Conservation (phyloP, 2,329 filamentous ascomycete species). For the Talaromyces islandicus region DNA sequence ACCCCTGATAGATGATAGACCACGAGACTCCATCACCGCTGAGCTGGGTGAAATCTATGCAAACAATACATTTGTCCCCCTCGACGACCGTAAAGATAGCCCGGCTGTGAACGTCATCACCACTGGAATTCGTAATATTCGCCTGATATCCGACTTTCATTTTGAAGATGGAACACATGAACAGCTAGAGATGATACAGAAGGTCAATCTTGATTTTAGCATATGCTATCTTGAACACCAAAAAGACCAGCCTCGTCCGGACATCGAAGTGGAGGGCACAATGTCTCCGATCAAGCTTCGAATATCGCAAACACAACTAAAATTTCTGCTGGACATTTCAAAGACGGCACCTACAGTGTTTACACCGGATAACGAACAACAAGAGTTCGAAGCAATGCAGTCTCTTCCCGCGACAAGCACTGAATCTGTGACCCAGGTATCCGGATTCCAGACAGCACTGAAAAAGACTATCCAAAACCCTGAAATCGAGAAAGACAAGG, state of each 20-base stretch:
- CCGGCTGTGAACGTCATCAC: slow-evolving; percentile 83
- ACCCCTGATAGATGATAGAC: slow-evolving; percentile 61
- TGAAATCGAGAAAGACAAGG: slow-evolving; percentile 61
- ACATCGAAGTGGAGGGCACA: slow-evolving; percentile 82
- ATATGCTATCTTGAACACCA: slow-evolving; percentile 88
- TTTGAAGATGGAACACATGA: slow-evolving; percentile 68
- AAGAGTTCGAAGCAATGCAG: slow-evolving; percentile 66
- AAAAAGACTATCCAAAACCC: slow-evolving; percentile 55
- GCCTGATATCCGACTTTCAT: slow-evolving; percentile 82
- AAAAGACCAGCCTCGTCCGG: slow-evolving; percentile 69
- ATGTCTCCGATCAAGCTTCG: slow-evolving; percentile 92
- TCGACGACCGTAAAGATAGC: slow-evolving; percentile 69
- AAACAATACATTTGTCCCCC: slow-evolving; percentile 81
- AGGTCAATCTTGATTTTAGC: slow-evolving; percentile 89
- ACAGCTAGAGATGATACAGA: slow-evolving; percentile 92
- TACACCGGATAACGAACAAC: slow-evolving; percentile 63
- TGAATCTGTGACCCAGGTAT: slow-evolving; percentile 43
- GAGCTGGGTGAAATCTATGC: slow-evolving; percentile 97
- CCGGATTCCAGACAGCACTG: slow-evolving; percentile 6
- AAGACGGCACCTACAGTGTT: slow-evolving; percentile 85
- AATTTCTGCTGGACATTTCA: slow-evolving; percentile 80
- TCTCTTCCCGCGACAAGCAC: slow-evolving; percentile 58
- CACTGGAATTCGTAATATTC: slow-evolving; percentile 85
- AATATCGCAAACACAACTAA: slow-evolving; percentile 85
- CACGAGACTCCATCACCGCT: slow-evolving; percentile 79